These are phyloP conservation scores for Sporothrix protearum DNA, from an alignment of 2,329 filamentous ascomycete species.

Conservation along the genomic window DNA sequence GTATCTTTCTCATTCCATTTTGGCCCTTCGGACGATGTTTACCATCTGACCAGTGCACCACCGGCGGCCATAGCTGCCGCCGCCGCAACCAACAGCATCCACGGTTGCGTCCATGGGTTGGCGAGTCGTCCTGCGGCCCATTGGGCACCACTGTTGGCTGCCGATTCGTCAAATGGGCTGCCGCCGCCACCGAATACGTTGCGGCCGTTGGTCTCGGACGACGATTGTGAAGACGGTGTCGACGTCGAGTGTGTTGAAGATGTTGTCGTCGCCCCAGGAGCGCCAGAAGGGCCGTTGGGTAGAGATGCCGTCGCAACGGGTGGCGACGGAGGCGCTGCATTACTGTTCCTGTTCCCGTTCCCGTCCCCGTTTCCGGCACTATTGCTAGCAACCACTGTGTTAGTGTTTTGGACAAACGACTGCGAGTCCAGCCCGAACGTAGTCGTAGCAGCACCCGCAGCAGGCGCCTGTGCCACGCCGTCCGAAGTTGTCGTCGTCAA, in stretches of 20 bases:
- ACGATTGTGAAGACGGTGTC: background rate
- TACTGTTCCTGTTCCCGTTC: background rate
- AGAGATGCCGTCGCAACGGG: background rate
- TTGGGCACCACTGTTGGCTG: conserved; percentile 6
- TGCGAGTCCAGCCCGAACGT: background rate
- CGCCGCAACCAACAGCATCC: background rate
- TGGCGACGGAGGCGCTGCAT: background rate
- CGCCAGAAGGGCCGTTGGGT: background rate
- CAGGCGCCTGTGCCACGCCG: conserved; percentile 1
- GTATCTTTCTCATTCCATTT: background rate
- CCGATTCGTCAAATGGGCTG: conserved; percentile 32
- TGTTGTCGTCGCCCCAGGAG: background rate
- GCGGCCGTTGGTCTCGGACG: background rate
- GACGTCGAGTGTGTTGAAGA: background rate
- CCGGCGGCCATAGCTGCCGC: background rate
- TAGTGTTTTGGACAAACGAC: conserved; percentile 9
- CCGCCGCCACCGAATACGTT: conserved; percentile 26
- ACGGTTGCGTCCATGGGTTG: conserved; percentile 9
- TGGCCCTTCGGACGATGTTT: background rate
- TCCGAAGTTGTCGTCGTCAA: background rate
- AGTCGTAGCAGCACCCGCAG: conserved; percentile 9
- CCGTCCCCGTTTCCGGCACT: background rate
- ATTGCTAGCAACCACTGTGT: background rate
- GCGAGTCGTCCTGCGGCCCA: background rate
- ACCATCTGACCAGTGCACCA: conserved; percentile 2